phyloP scores from a whole-genome alignment of 768 basidiomycete genomes.

The Podaxis sp. region DNA sequence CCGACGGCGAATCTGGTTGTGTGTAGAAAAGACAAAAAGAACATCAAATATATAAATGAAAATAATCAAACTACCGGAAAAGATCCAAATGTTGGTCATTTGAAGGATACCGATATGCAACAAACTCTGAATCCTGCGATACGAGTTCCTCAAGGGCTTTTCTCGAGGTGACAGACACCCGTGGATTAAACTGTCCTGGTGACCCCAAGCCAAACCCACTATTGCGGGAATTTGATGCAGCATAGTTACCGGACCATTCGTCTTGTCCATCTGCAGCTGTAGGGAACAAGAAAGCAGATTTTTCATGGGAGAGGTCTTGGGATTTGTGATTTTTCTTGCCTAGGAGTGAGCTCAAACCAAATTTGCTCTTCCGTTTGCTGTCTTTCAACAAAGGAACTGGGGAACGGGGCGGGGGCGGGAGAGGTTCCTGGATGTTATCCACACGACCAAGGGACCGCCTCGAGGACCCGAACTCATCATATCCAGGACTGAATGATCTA shows the following conservation, averaged over 20 bases:
- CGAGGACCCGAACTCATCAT: constrained; percentile 73
- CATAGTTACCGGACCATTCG: constrained; percentile 24
- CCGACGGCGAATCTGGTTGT: not conserved
- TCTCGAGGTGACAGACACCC: constrained; percentile 62
- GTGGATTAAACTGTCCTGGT: constrained; percentile 29
- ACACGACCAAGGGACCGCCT: constrained; percentile 50
- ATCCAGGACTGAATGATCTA: constrained; percentile 37
- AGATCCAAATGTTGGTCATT: constrained; percentile 66
- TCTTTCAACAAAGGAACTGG: constrained; percentile 25
- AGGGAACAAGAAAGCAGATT: constrained; percentile 7
- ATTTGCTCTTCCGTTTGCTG: constrained; percentile 71
- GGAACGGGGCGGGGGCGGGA: constrained; percentile 18
- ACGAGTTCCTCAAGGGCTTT: constrained; percentile 76
- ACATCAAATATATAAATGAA: not conserved
- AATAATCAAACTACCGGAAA: constrained; percentile 28
- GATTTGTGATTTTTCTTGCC: constrained; percentile 43
- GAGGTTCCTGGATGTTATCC: constrained; percentile 30
- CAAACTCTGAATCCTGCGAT: constrained; percentile 81
- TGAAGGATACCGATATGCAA: constrained; percentile 85
- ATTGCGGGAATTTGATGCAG: constrained; percentile 46
- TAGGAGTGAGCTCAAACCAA: constrained; percentile 64
- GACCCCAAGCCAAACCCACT: constrained; percentile 39
- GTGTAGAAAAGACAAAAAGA: not conserved
- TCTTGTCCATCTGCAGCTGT: constrained; percentile 6
- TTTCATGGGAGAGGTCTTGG: constrained; percentile 17